Evolutionary conservation across 805 yeast species (phyloP), one percentile per base, ranked within the genome.

Genomic region (Candida coquimbonensis): DNA sequence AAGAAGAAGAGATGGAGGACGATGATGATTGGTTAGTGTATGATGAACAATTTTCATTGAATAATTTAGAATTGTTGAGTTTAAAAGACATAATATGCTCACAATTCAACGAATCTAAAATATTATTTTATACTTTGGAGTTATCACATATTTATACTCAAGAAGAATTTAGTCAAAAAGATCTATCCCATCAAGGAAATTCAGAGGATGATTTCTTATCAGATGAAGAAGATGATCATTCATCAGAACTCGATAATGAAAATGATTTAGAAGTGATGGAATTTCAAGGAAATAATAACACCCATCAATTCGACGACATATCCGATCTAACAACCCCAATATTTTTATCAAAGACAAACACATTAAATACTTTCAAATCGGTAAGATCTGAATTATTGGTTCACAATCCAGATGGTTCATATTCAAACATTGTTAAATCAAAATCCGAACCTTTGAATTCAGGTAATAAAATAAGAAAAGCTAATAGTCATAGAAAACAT

Each of bases 11-110:
- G 14, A 44, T 47, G 14, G 72, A 68, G 40, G 72, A 69, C 38
- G 45, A 48, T 16, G 72, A 68, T 40, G 72, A 69, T 39, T 69
- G 74, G 74, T 49, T 69, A 13, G 49, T 69, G 6, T 69, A 69
- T 44, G 74, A 69, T 50, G 57, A 64, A 4, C 50, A 56, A 2
- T 69, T 68, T 46, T 59, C 67, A 12, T 52, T 69, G 57, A 52
- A 60, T 26, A 69, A 68, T 49, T 48, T 69, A 38, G 67, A 66
- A 44, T 55, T 64, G 38, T 51, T 66, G 14, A 51, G 60, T 7
- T 43, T 68, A 8, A 61, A 61, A n/a, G 72, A 68, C 43, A 53
- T 64, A n/a, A 42, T 64, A 16, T 61, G 59, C 19, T 42, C 48
- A 24, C 58, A 59, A 29, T 57, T 53, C 26, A 51, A 49, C 39